Base-by-base conservation (phyloP, 192 early-diverging fungal species). In the Podochytrium sp. region DNA sequence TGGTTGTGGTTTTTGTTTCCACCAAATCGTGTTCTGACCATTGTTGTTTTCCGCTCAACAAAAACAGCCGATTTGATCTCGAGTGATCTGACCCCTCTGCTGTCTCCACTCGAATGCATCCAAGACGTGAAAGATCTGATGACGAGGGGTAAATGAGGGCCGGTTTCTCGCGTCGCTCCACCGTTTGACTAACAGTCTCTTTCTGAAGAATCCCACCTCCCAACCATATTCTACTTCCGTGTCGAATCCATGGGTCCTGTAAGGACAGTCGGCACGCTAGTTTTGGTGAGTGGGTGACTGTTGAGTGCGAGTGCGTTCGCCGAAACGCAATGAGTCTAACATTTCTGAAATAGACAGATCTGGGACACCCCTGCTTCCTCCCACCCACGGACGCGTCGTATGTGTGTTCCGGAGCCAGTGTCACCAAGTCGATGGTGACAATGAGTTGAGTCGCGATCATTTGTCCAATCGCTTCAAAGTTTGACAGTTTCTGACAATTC, bases 321-420 rank as follows among this genome's bases (percentile, higher is more conserved):
- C 25, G 6, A 14, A 7, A 25, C 6, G 34, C 18, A 4, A 61
- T 10, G 30, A 29, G 59, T 34, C 30, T 61, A 34, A 61, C 14
- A 10, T 57, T 57, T 57, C 7, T 16, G 6, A n/a, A n/a, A 23
- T 43, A 71, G 69, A 42, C 60, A 25, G 69, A 71, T 71, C 56
- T 71, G 27, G 69, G 56, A 43, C 41, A 41, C 29, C 69, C 69
- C 14, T 71, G 69, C 38, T 71, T 60, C 34, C 30, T 57, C 6
- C 53, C 20, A 20, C 16, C 69, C 35, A 59, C 39, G 14, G 69
- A 71, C 29, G 12, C 69, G 30, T 71, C 69, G n/a, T 71, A 71
- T 47, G n/a, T 40, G 6, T 40, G 18, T 14, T 71, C 69, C 4
- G 35, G 34, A 27, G 30, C 69, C 10, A 71, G 69, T 59, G 39